A percentile compares a stretch with the other conserved stretches of the same genome.
Evolutionary conservation across 2,329 filamentous ascomycete species (phyloP).

Genomic region (Ascocoryne sarcoides): DNA sequence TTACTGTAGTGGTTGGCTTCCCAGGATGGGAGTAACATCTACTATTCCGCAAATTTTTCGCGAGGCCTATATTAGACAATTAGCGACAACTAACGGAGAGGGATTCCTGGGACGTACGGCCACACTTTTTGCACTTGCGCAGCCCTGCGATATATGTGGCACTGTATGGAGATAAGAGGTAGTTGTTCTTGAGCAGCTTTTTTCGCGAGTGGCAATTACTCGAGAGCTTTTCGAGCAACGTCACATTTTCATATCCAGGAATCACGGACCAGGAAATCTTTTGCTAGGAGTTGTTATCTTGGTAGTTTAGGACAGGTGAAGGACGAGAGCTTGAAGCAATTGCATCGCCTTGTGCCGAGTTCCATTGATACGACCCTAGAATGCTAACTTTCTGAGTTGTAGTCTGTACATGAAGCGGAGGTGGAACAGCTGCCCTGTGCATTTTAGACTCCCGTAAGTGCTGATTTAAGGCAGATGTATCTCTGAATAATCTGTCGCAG

Average conservation of each 20-base stretch:
- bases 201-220: slow-evolving; percentile 8
- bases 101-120: slow-evolving; percentile 5
- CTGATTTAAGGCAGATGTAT: too few species aligned
- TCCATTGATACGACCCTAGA: not conserved
- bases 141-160: slow-evolving; percentile 3
- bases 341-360: not conserved
- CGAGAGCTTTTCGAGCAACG: slow-evolving; percentile 7
- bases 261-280: slow-evolving; percentile 9
- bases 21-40: slow-evolving; percentile 11
- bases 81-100: not conserved
- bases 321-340: slow-evolving; percentile 1
- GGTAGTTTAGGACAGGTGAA: not conserved
- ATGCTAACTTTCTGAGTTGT: not conserved
- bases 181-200: slow-evolving; percentile 9
- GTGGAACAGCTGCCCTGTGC: too few species aligned
- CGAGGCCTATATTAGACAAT: slow-evolving; percentile 3
- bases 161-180: slow-evolving; percentile 6
- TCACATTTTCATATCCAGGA: slow-evolving; percentile 2
- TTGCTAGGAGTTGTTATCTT: not conserved
- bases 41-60: not conserved
- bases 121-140: slow-evolving; percentile 12
- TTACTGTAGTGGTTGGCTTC: slow-evolving; percentile 11
- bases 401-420: too few species aligned
- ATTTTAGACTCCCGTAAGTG: too few species aligned
- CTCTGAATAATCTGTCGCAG: too few species aligned